Conservation (phyloP, 2,329 filamentous ascomycete species). For the Lomentospora prolificans region DNA sequence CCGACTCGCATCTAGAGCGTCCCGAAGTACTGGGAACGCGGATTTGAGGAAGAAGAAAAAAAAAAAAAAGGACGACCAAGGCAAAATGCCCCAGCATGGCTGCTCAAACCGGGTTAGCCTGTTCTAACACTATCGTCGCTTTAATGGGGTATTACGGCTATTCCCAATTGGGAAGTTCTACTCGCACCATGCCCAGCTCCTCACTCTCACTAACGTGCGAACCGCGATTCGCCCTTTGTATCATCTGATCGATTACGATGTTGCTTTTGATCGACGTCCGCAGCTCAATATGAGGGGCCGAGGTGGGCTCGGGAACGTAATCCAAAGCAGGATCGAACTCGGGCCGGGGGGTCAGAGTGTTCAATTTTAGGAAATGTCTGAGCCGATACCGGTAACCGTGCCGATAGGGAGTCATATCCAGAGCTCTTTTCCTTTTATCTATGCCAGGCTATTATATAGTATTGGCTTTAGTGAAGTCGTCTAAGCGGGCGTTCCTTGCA, state of each 20-base stretch:
- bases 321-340: too few relatives aligned
- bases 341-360: neutral
- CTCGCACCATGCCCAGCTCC: neutral
- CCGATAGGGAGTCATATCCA: neutral
- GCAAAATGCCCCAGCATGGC: neutral
- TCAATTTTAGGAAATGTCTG: neutral
- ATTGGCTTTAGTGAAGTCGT: neutral
- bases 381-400: neutral
- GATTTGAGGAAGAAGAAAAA: neutral
- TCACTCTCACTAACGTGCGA: neutral
- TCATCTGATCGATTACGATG: neutral
- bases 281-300: neutral
- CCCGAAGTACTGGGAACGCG: neutral
- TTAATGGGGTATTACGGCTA: neutral
- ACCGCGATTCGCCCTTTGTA: neutral
- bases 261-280: neutral
- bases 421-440: too few relatives aligned
- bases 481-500: neutral
- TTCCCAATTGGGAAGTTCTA: neutral
- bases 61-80: neutral
- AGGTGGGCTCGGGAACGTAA: neutral
- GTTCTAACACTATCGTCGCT: neutral
- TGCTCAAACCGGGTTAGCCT: neutral
- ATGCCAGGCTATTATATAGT: neutral
- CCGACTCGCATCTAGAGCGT: neutral